Conservation (phyloP, 2,329 filamentous ascomycete genomes). For the Calonectria naviculata region DNA sequence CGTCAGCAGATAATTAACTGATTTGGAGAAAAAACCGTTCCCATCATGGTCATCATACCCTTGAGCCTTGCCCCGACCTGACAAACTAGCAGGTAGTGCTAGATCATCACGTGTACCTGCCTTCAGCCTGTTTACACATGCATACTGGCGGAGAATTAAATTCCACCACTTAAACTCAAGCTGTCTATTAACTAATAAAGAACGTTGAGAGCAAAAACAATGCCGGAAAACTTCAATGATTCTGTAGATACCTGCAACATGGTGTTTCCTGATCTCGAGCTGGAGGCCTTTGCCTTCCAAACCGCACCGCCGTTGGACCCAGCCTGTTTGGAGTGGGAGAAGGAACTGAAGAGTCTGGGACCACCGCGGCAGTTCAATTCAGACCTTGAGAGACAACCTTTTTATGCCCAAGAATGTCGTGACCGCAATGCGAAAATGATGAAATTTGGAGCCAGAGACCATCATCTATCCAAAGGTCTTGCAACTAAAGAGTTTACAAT, state of each 20-base stretch:
- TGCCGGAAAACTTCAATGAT: background rate
- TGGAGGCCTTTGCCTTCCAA: constrained; percentile 41
- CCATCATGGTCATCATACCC: no score
- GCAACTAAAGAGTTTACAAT: constrained; percentile 41
- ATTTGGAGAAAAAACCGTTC: no score
- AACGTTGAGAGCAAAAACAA: background rate
- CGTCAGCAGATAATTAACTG: no score
- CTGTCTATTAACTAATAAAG: background rate
- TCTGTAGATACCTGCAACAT: constrained; percentile 16
- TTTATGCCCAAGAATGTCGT: constrained; percentile 55
- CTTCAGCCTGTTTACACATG: background rate
- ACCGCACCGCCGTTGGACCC: constrained; percentile 52
- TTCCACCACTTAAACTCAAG: background rate
- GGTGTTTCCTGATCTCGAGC: constrained; percentile 27
- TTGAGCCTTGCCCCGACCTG: no score
- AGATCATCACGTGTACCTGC: constrained; percentile 3
- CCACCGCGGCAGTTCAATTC: constrained; percentile 35
- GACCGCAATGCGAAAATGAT: constrained; percentile 50
- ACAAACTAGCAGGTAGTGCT: background rate
- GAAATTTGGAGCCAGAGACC: constrained; percentile 47
- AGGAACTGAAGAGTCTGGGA: constrained; percentile 32
- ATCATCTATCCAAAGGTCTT: constrained; percentile 50
- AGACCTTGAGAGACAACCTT: constrained; percentile 47
- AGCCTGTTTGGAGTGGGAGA: constrained; percentile 54
- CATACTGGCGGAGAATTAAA: background rate